Conservation (phyloP, 768 basidiomycete species). For the Termitomyces sp. region DNA sequence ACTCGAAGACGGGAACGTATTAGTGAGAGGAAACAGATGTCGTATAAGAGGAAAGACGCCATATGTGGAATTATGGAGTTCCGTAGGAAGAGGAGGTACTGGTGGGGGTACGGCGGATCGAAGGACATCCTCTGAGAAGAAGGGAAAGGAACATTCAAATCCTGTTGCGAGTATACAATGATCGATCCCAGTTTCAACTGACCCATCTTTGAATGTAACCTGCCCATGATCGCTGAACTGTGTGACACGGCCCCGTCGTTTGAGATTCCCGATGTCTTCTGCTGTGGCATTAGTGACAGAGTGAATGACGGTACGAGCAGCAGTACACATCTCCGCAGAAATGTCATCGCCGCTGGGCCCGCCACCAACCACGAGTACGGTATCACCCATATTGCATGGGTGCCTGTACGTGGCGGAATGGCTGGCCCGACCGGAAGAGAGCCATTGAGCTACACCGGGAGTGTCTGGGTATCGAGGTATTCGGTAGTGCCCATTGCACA, state of each 20-base stretch:
- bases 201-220: conserved; percentile 57
- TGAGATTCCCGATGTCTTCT: conserved; percentile 28
- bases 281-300: conserved; percentile 36
- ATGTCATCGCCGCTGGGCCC: conserved; percentile 74
- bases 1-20: conserved; percentile 36
- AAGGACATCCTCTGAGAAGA: conserved; percentile 38
- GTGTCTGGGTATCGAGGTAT: conserved; percentile 56
- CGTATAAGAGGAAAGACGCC: conserved; percentile 67
- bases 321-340: conserved; percentile 45
- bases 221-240: conserved; percentile 35
- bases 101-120: conserved; percentile 32
- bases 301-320: conserved; percentile 45
- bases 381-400: conserved; percentile 38
- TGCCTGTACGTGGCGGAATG: conserved; percentile 70
- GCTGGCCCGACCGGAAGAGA: conserved; percentile 40
- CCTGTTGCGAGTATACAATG: conserved; percentile 74
- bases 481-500: conserved; percentile 74
- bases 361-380: conserved; percentile 40
- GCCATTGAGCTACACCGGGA: conserved; percentile 59
- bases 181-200: conserved; percentile 48
- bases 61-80: conserved; percentile 59
- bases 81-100: conserved; percentile 41
- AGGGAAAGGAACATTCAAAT: conserved; percentile 61
- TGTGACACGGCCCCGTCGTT: conserved; percentile 35
- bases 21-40: conserved; percentile 62